Percentiles rank a stretch among this genome's conserved stretches.
These are phyloP conservation scores for Limnomonas spitsbergensis DNA, from an alignment of 139 green algal genomes.

Conservation along the genomic window DNA sequence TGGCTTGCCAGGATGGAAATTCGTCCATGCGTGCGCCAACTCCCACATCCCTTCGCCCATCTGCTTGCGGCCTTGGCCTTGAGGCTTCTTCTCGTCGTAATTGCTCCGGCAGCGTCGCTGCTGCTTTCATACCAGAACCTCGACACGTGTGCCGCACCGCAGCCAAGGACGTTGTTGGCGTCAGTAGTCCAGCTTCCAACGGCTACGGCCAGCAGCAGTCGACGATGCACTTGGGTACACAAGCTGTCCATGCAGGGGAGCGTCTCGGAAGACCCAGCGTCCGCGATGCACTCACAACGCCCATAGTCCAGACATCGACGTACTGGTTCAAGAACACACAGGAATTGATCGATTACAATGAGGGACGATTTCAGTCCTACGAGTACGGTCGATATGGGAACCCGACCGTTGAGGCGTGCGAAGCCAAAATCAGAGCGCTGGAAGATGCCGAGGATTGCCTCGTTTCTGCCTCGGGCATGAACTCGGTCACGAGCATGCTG, in stretches of 20 bases:
- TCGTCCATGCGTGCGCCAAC: background rate
- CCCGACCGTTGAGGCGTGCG: slow-evolving; percentile 80
- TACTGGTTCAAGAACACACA: slow-evolving; percentile 89
- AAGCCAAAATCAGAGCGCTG: slow-evolving; percentile 94
- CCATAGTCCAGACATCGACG: slow-evolving; percentile 94
- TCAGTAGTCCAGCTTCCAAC: background rate
- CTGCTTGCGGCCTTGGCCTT: background rate
- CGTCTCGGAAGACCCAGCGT: slow-evolving; percentile 74
- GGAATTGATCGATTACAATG: slow-evolving; percentile 97
- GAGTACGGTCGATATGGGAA: slow-evolving; percentile 98
- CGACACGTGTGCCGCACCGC: slow-evolving; percentile 2
- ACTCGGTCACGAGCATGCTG: slow-evolving; percentile 96
- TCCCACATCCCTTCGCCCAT: background rate
- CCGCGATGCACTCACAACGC: slow-evolving; percentile 91
- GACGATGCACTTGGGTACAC: background rate
- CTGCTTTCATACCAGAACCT: background rate
- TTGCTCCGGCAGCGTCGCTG: background rate
- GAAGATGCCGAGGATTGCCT: slow-evolving; percentile 96
- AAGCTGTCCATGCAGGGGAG: slow-evolving; percentile 71
- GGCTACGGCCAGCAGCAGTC: background rate
- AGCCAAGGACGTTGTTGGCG: background rate
- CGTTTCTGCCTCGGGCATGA: slow-evolving; percentile 92
- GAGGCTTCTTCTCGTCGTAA: background rate
- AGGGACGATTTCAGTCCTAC: slow-evolving; percentile 84
- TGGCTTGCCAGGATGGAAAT: background rate